phyloP scores from a whole-genome alignment of 1,284 basidiomycete species.

The Golubevia pallescens region DNA sequence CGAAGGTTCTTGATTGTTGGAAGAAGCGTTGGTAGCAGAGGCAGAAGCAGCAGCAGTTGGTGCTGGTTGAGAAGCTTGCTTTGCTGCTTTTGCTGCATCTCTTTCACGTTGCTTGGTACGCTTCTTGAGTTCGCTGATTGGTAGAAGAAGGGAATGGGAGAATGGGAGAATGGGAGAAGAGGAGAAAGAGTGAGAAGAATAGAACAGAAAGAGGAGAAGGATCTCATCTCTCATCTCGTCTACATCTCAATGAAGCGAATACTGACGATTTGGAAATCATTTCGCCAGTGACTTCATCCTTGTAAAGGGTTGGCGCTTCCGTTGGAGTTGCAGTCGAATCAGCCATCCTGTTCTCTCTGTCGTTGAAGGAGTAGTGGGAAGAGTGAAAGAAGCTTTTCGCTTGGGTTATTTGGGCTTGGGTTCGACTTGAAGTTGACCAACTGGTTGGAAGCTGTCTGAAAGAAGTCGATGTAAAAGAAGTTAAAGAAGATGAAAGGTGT shows the following conservation, averaged over 20 bases:
- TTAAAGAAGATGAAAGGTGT: too few relatives aligned
- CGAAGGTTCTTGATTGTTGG: constrained; percentile 16
- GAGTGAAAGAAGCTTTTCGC: too few relatives aligned
- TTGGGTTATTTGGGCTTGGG: too few relatives aligned
- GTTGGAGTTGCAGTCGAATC: too few relatives aligned
- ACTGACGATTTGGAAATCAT: constrained; percentile 52
- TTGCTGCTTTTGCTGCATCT: constrained; percentile 83
- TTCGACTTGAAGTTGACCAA: too few relatives aligned
- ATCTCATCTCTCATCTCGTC: too few relatives aligned
- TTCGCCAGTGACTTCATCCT: constrained; percentile 60
- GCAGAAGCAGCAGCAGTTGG: constrained; percentile 11
- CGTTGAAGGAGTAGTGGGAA: too few relatives aligned
- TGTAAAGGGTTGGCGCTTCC: constrained; percentile 36
- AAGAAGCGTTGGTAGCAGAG: constrained; percentile 13
- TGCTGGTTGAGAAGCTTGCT: constrained; percentile 62
- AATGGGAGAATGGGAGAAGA: not conserved
- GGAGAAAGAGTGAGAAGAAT: not conserved
- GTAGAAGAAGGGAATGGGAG: constrained; percentile 41
- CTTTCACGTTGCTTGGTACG: constrained; percentile 83
- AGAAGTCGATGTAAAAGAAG: too few relatives aligned
- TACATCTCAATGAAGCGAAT: too few relatives aligned
- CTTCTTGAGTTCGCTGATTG: constrained; percentile 83
- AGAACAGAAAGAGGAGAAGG: not conserved
- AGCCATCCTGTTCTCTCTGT: too few relatives aligned
- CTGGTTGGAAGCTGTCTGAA: too few relatives aligned